Evolutionary conservation across 2,329 filamentous ascomycete genomes (phyloP).

Genomic region (Pestalotiopsis fici): DNA sequence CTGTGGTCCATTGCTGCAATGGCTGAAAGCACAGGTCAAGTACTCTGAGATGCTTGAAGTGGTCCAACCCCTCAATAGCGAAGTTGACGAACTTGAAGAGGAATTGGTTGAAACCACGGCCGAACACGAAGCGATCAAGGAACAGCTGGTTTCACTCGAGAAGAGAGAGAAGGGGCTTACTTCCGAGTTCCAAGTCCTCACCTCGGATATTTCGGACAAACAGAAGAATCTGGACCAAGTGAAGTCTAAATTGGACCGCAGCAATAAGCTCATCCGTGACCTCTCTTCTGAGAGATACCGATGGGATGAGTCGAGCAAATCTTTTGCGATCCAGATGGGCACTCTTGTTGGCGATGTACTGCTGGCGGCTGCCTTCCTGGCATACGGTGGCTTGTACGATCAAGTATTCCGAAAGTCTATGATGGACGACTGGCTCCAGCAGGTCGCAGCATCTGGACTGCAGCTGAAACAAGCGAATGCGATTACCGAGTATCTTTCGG

Average conservation of each 20-base stretch:
- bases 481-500: conserved; percentile 94
- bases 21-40: conserved; percentile 94
- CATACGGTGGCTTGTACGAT: conserved; percentile 95
- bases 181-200: conserved; percentile 90
- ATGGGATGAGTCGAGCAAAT: conserved; percentile 97
- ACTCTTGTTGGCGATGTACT: conserved; percentile 95
- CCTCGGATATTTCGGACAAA: conserved; percentile 96
- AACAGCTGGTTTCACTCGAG: conserved; percentile 73
- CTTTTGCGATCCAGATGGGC: conserved; percentile 96
- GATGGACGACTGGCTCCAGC: conserved; percentile 96
- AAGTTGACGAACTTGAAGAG: conserved; percentile 75
- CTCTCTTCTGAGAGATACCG: conserved; percentile 88
- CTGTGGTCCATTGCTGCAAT: conserved; percentile 94
- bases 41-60: conserved; percentile 97
- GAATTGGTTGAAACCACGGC: not conserved
- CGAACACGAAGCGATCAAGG: not conserved
- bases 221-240: conserved; percentile 96
- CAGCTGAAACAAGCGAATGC: conserved; percentile 92
- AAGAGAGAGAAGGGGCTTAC: conserved; percentile 92
- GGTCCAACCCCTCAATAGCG: conserved; percentile 71
- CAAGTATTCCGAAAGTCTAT: conserved; percentile 97
- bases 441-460: conserved; percentile 90
- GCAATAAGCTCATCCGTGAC: conserved; percentile 90
- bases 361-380: conserved; percentile 94
- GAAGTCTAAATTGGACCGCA: conserved; percentile 97